A percentile compares a stretch with the other conserved stretches of the same genome.
Conservation (phyloP, 1,284 basidiomycete genomes). For the Boletus holoroseus region DNA sequence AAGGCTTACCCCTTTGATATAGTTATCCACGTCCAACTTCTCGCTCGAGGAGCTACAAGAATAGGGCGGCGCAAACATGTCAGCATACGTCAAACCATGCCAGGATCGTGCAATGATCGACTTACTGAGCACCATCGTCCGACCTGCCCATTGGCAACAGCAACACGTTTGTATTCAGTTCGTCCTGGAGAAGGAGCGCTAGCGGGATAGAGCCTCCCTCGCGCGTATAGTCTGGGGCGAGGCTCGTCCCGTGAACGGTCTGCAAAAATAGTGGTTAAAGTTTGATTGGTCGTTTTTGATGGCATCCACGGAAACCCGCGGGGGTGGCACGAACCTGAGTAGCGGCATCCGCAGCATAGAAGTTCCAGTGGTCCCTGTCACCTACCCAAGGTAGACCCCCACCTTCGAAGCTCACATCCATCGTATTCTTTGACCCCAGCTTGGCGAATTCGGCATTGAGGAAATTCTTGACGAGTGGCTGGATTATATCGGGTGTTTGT, state of each 20-base stretch:
- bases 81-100: no score
- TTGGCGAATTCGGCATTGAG: constrained; percentile 74
- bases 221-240: constrained; percentile 15
- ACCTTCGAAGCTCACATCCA: constrained; percentile 58
- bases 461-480: constrained; percentile 55
- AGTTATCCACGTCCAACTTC: constrained; percentile 11
- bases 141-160: constrained; percentile 26
- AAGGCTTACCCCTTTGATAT: constrained; percentile 7
- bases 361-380: constrained; percentile 86
- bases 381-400: constrained; percentile 80
- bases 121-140: constrained; percentile 25
- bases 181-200: constrained; percentile 5
- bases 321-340: constrained; percentile 26
- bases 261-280: neutral
- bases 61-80: neutral
- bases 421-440: constrained; percentile 73
- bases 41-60: constrained; percentile 7
- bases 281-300: neutral
- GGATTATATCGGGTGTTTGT: constrained; percentile 55
- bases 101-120: no score
- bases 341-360: constrained; percentile 80
- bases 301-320: neutral
- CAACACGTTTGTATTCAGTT: constrained; percentile 14
- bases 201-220: constrained; percentile 22
- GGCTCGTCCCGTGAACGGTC: constrained; percentile 1